A percentile compares a stretch with the other conserved stretches of the same genome.
Conservation (phyloP, 495 filamentous ascomycete species). For the Penicillium waksmanii region DNA sequence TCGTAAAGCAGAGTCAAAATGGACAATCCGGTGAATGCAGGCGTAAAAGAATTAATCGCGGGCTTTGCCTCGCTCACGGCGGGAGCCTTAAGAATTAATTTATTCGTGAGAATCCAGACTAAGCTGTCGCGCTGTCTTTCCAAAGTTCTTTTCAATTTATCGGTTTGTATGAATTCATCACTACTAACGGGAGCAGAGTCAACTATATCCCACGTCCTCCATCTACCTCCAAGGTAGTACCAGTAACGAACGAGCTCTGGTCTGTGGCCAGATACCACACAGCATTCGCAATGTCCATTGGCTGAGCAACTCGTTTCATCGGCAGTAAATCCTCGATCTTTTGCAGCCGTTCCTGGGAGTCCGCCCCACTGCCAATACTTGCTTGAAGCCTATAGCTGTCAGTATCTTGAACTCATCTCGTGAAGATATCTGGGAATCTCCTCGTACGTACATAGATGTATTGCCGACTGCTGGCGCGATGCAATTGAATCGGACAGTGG, state of each 20-base stretch:
- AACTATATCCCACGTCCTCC: conserved; percentile 16
- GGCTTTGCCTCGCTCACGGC: too few relatives aligned
- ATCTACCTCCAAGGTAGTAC: conserved; percentile 20
- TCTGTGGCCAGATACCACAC: conserved; percentile 17
- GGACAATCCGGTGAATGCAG: too few relatives aligned
- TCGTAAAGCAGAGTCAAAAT: too few relatives aligned
- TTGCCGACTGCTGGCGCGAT: conserved; percentile 19
- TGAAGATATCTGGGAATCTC: neutral
- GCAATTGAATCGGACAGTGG: conserved; percentile 17
- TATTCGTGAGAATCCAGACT: neutral
- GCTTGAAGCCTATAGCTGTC: neutral
- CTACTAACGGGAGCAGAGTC: too few relatives aligned
- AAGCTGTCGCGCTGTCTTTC: too few relatives aligned
- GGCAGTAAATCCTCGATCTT: conserved; percentile 12
- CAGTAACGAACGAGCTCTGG: conserved; percentile 17
- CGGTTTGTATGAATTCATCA: too few relatives aligned
- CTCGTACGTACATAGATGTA: conserved; percentile 11
- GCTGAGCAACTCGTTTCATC: conserved; percentile 16
- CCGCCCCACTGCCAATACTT: conserved; percentile 7
- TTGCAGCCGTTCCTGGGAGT: neutral
- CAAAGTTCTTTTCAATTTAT: neutral
- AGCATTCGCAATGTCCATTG: conserved; percentile 20
- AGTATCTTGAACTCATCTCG: too few relatives aligned
- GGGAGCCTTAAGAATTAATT: neutral
- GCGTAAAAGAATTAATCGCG: too few relatives aligned